Percentiles rank a stretch among this genome's conserved stretches.
Conservation (phyloP, 768 basidiomycete species). For the Collybia sp. region DNA sequence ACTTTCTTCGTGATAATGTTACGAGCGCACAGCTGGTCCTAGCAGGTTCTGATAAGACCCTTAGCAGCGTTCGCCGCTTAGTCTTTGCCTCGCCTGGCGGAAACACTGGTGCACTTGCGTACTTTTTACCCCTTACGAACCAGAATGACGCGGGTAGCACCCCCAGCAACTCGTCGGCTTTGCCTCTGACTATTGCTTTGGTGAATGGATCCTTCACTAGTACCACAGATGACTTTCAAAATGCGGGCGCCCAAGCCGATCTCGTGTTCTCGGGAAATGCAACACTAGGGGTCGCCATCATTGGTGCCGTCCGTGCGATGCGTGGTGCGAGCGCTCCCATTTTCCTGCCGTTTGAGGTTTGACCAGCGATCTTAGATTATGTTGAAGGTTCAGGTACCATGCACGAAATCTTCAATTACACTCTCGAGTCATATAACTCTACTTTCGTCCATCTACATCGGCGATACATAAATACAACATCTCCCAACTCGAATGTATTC, state of each 20-base stretch:
- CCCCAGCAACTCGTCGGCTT: neutral
- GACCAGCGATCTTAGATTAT: slow-evolving; percentile 22
- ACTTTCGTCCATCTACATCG: slow-evolving; percentile 32
- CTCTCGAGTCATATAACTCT: slow-evolving; percentile 24
- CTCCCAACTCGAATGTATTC: slow-evolving; percentile 18
- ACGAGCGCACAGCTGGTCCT: slow-evolving; percentile 36
- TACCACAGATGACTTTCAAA: slow-evolving; percentile 15
- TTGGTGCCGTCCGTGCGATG: slow-evolving; percentile 37
- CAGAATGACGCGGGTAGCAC: neutral
- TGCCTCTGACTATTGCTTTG: neutral
- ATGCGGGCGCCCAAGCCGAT: slow-evolving; percentile 32
- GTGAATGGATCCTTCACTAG: slow-evolving; percentile 8
- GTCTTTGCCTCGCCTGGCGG: slow-evolving; percentile 39
- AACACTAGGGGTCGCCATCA: slow-evolving; percentile 34
- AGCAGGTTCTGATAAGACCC: slow-evolving; percentile 19
- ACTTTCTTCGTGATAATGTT: slow-evolving; percentile 33
- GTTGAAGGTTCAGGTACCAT: slow-evolving; percentile 33
- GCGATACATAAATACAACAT: slow-evolving; percentile 35
- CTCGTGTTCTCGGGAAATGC: slow-evolving; percentile 27
- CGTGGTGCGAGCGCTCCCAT: slow-evolving; percentile 18
- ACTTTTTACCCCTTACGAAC: slow-evolving; percentile 28
- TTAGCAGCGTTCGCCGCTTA: slow-evolving; percentile 22
- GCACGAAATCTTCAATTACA: slow-evolving; percentile 42
- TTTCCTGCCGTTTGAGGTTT: neutral
- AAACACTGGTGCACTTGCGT: slow-evolving; percentile 36